Conservation (phyloP, 306 rosid genomes). For the Rosa persica region DNA sequence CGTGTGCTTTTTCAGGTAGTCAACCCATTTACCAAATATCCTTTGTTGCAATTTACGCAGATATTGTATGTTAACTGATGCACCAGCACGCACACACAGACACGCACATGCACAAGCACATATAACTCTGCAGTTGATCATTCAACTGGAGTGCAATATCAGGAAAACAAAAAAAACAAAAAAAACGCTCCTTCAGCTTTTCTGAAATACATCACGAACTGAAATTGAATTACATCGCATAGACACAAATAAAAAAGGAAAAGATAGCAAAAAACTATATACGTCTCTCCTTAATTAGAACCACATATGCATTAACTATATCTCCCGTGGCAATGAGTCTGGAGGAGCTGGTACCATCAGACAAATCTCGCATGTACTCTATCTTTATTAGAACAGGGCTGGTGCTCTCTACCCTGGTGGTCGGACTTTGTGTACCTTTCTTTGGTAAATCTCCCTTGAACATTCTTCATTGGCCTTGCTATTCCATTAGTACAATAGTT, state of each 20-base stretch:
- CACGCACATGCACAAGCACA: background rate
- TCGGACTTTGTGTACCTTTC: slow-evolving; percentile 84
- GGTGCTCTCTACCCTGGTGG: slow-evolving; percentile 72
- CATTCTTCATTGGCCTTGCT: slow-evolving; percentile 6
- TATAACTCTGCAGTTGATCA: background rate
- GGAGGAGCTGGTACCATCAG: slow-evolving; percentile 89
- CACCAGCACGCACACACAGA: background rate
- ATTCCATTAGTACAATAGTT: background rate
- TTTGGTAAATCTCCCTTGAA: slow-evolving; percentile 63
- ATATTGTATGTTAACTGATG: background rate
- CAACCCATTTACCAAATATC: slow-evolving; percentile 98
- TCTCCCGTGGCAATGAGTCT: slow-evolving; percentile 97
- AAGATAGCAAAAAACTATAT: background rate
- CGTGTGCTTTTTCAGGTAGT: slow-evolving; percentile 74
- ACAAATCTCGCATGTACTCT: slow-evolving; percentile 60
- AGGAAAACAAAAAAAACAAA: background rate
- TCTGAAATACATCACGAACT: background rate
- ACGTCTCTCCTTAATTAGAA: slow-evolving; percentile 56
- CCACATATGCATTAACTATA: slow-evolving; percentile 90
- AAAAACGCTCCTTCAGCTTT: background rate
- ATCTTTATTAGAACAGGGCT: slow-evolving; percentile 79
- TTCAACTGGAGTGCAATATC: background rate
- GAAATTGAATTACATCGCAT: background rate
- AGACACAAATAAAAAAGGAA: background rate
- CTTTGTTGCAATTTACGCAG: slow-evolving; percentile 41